Base-by-base conservation (phyloP, 805 yeast genomes). In the Teunomyces funiuensis region DNA sequence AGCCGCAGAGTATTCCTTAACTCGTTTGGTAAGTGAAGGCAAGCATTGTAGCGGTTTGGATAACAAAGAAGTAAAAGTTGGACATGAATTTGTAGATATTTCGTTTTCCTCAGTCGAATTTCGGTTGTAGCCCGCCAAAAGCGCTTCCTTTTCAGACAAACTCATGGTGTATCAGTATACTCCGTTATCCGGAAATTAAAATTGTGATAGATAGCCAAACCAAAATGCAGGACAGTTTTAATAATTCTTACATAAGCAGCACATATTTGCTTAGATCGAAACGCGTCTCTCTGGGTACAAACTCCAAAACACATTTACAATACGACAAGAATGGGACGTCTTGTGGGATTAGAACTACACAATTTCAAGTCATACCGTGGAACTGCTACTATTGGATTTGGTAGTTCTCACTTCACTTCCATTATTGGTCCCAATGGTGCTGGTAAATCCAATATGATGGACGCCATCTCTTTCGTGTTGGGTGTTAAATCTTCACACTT, bases 361-460 rank as follows among this genome's bases (percentile, higher is more conserved):
- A 88, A 93, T 63, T 93, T 93, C 80, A 93, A 93, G 67, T 90
- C 97, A 0, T 93, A 93, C 58, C 73, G 77, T 41, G 97, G 96
- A 0, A 74, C 77, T 0, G 75, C 88, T 13, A 73, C 74, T 4
- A 78, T 91, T 16, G 95, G 93, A 2, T 85, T 93, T 62, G 97
- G 97, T 0, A 74, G 82, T 9, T 78, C 90, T 0, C 73, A 76
- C 45, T 93, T 93, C 68, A 88, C 96, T 1, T 83, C 95, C 33
- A 87, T 93, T 47, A 86, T 93, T 43, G 99, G 99, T 1, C 98
- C 98, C n/a, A 93, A 93, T 72, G 99, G 99, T 25, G 85, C 97
- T 0, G 99, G 99, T 6, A 93, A 93, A 66, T 86, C 96, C 30
- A 93, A 93, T 58, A 85, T 93, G 81, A 90, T 93, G 85, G 99